Evolutionary conservation across 1,284 basidiomycete species (phyloP), one percentile per base, ranked within the genome.

Genomic region (Austroboletus niveus): DNA sequence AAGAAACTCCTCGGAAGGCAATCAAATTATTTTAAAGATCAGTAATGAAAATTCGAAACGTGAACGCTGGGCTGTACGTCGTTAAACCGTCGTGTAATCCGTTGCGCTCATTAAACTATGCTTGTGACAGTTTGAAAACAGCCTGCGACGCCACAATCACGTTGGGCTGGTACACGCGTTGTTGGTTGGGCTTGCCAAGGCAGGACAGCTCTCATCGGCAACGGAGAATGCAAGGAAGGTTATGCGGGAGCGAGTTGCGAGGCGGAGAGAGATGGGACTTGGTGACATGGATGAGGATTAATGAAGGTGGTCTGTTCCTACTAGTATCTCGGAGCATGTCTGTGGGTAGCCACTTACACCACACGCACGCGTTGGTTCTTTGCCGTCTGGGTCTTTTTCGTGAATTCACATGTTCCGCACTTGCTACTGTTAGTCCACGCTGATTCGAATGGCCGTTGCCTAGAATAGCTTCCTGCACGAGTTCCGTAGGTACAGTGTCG

Each of bases 111-210:
- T 17, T 51, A 14, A 47, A 49, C 12, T 5, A 48, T 38, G 35
- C 24, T n/a, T 54, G 44, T 47, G 31, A 22, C 59, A 90, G 86
- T 90, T 92, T 57, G 89, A 92, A 69, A 92, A 92, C 69, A 84
- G 86, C 55, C 74, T 92, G 40, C 79, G 91, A 42, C 75, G 83
- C 62, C 90, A 94, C 64, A 94, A 93, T 62, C 88, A 92, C 64
- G 78, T 92, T 42, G 89, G 92, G 30, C 74, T 94, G 24, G 79
- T 85, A 6, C 86, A 92, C 60, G 84, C 81, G 0, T 70, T 93
- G 20, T 71, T 90, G 14, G 65, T 81, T 31, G 82, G 81, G 22
- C 74, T 92, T 39, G 88, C 87, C 20, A 86, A 85, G 61, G 76
- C 78, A 5, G 85, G 83, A 1, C 77, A 69, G 56, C 71, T 83